Conservation (phyloP, 805 yeast species). For the Candida coquimbonensis region DNA sequence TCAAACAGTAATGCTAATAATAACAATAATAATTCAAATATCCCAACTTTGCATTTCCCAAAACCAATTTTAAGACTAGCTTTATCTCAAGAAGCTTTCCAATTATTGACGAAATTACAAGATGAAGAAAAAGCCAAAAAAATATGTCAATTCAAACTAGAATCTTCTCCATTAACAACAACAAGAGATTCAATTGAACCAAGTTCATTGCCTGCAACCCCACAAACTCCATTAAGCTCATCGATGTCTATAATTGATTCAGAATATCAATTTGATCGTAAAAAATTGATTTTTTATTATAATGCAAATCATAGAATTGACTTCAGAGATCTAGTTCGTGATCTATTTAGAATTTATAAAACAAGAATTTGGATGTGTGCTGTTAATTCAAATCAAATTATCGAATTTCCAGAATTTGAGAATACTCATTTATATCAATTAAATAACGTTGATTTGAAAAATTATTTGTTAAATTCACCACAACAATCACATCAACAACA, state of each 20-base stretch:
- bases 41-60: slow-evolving; percentile 37
- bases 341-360: slow-evolving; percentile 66
- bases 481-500: slow-evolving; percentile 6
- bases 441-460: slow-evolving; percentile 5
- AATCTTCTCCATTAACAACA: slow-evolving; percentile 10
- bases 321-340: slow-evolving; percentile 67
- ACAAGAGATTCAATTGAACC: slow-evolving; percentile 3
- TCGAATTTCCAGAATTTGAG: slow-evolving; percentile 3
- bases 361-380: slow-evolving; percentile 86
- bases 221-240: slow-evolving; percentile 4
- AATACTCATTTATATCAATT: slow-evolving; percentile 5
- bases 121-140: slow-evolving; percentile 61
- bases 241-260: slow-evolving; percentile 60
- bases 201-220: slow-evolving; percentile 4
- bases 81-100: slow-evolving; percentile 60
- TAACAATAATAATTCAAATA: background rate
- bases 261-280: slow-evolving; percentile 76
- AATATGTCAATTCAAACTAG: slow-evolving; percentile 21
- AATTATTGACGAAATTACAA: slow-evolving; percentile 53
- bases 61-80: slow-evolving; percentile 75
- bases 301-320: slow-evolving; percentile 63
- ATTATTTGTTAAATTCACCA: slow-evolving; percentile 3
- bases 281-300: slow-evolving; percentile 69
- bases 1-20: background rate
- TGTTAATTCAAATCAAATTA: slow-evolving; percentile 26